Evolutionary conservation across 352 stramenopile genomes (phyloP).

Genomic region (Paralagenidium karlingii): DNA sequence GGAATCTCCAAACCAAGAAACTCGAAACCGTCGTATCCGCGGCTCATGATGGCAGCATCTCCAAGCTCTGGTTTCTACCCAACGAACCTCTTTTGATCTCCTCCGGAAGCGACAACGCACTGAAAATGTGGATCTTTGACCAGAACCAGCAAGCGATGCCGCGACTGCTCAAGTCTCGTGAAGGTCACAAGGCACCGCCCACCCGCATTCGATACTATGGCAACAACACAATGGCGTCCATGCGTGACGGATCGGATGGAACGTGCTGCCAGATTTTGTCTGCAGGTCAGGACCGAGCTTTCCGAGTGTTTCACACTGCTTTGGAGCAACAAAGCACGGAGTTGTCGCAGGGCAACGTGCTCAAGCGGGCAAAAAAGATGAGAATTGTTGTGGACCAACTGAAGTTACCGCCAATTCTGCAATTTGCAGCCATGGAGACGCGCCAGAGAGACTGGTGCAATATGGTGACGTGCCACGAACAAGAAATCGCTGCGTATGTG

Average conservation of each 20-base stretch:
- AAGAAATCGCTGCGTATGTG: constrained; percentile 89
- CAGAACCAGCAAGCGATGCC: constrained; percentile 54
- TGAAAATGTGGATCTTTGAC: constrained; percentile 93
- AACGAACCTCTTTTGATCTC: constrained; percentile 85
- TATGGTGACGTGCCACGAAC: constrained; percentile 90
- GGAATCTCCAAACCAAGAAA: constrained; percentile 83
- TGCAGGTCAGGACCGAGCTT: constrained; percentile 79
- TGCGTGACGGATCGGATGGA: constrained; percentile 73
- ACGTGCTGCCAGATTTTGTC: constrained; percentile 85
- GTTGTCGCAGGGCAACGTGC: constrained; percentile 82
- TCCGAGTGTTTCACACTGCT: constrained; percentile 87
- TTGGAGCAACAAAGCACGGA: constrained; percentile 84
- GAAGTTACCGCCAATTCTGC: constrained; percentile 85
- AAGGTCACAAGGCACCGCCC: constrained; percentile 76
- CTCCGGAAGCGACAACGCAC: constrained; percentile 78
- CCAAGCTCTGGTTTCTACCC: constrained; percentile 68
- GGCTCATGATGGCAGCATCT: constrained; percentile 68
- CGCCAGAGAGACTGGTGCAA: constrained; percentile 87
- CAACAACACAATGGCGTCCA: constrained; percentile 76
- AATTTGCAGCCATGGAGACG: constrained; percentile 86
- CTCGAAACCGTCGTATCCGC: constrained; percentile 68
- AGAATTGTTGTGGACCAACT: constrained; percentile 75
- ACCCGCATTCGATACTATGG: constrained; percentile 86
- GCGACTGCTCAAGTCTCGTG: constrained; percentile 81
- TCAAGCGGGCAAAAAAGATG: constrained; percentile 87